These are phyloP conservation scores for Sindora glabra DNA, from an alignment of 306 rosid species.

Conservation along the genomic window DNA sequence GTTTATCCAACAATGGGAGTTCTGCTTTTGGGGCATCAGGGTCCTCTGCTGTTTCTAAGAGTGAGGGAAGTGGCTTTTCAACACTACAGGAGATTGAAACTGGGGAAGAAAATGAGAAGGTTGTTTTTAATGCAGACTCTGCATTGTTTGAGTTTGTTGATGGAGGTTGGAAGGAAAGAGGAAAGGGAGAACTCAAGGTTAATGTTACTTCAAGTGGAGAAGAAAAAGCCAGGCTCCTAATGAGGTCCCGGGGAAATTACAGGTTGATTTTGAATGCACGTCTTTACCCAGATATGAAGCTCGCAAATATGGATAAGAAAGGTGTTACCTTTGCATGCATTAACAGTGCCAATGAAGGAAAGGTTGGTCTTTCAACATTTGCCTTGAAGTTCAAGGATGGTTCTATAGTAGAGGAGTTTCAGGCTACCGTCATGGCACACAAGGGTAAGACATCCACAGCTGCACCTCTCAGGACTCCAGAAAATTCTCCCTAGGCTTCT, in stretches of 20 bases:
- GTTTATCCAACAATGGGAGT: slow-evolving; percentile 59
- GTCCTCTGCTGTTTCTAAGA: slow-evolving; percentile 41
- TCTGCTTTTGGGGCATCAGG: slow-evolving; percentile 54
- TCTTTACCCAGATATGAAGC: slow-evolving; percentile 82
- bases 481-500: slow-evolving; percentile 70
- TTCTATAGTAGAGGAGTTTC: slow-evolving; percentile 64
- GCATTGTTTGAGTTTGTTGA: slow-evolving; percentile 62
- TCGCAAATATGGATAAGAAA: slow-evolving; percentile 82
- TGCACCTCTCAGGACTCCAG: slow-evolving; percentile 68
- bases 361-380: slow-evolving; percentile 66
- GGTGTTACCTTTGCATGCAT: slow-evolving; percentile 92
- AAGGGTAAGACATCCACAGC: slow-evolving; percentile 39
- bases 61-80: slow-evolving; percentile 50
- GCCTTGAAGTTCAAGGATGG: slow-evolving; percentile 91
- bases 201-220: slow-evolving; percentile 51
- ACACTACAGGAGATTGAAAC: slow-evolving; percentile 86
- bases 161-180: slow-evolving; percentile 93
- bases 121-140: slow-evolving; percentile 67
- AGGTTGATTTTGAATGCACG: slow-evolving; percentile 83
- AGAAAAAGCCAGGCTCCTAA: slow-evolving; percentile 63
- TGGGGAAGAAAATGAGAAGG: slow-evolving; percentile 85
- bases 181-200: slow-evolving; percentile 83
- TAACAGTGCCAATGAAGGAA: slow-evolving; percentile 71
- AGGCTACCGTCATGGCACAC: slow-evolving; percentile 47
- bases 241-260: slow-evolving; percentile 78